These are phyloP conservation scores for Ceratocystis cubensis DNA, from an alignment of 2,329 filamentous ascomycete species.

Conservation along the genomic window DNA sequence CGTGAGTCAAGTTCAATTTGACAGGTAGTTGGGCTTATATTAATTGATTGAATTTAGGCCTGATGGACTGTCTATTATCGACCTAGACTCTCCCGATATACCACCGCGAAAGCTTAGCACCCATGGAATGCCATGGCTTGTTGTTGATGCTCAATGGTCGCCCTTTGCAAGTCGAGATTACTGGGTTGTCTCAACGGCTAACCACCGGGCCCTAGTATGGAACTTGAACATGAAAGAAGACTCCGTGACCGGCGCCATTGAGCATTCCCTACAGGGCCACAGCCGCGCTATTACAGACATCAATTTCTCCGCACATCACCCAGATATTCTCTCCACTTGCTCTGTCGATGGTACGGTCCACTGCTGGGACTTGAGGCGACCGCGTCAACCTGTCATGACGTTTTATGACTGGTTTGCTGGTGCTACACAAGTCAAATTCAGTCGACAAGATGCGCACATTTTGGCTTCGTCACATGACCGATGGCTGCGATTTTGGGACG, in stretches of 20 bases:
- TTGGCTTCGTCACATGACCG: constrained; percentile 84
- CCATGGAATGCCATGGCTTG: constrained; percentile 83
- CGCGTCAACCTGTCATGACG: constrained; percentile 59
- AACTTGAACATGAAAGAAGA: constrained; percentile 73
- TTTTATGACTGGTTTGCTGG: constrained; percentile 92
- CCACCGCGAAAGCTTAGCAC: constrained; percentile 69
- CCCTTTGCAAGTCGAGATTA: constrained; percentile 81
- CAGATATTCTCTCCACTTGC: constrained; percentile 78
- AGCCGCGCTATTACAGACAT: constrained; percentile 87
- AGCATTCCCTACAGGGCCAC: constrained; percentile 73
- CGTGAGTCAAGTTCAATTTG: constrained; percentile 36
- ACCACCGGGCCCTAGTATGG: constrained; percentile 89
- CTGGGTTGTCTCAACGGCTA: constrained; percentile 89
- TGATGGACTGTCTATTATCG: constrained; percentile 80
- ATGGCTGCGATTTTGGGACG: constrained; percentile 82
- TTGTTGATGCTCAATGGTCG: constrained; percentile 94
- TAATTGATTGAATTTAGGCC: constrained; percentile 37
- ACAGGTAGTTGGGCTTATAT: constrained; percentile 28
- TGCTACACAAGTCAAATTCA: constrained; percentile 92
- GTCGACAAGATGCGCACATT: constrained; percentile 72
- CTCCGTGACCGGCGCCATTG: constrained; percentile 56
- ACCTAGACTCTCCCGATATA: constrained; percentile 79
- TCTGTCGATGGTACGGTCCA: constrained; percentile 88
- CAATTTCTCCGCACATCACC: constrained; percentile 88
- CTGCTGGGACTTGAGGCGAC: constrained; percentile 74